Evolutionary conservation across 2,329 filamentous ascomycete genomes (phyloP).

Genomic region (Orbilia quercus): DNA sequence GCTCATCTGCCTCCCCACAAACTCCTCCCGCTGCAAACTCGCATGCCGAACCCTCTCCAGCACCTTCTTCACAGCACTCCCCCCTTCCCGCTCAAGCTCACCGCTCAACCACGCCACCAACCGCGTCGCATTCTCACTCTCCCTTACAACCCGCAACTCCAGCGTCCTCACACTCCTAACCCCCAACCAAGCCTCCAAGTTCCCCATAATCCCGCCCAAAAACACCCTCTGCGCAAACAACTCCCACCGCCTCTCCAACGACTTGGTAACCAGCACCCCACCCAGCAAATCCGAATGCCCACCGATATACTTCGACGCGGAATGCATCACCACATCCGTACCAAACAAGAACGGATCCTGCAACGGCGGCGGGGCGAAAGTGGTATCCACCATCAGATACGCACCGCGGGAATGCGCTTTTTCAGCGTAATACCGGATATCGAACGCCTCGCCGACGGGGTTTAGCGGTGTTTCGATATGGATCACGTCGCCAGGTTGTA

Average conservation of each 20-base stretch:
- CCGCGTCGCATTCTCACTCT: slow-evolving; percentile 75
- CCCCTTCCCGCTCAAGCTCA: slow-evolving; percentile 64
- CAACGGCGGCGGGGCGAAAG: slow-evolving; percentile 89
- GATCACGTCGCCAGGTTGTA: slow-evolving; percentile 82
- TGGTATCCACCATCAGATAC: slow-evolving; percentile 84
- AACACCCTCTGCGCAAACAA: slow-evolving; percentile 77
- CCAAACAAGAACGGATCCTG: slow-evolving; percentile 85
- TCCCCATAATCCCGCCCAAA: slow-evolving; percentile 86
- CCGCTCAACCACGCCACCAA: slow-evolving; percentile 78
- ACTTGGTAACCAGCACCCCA: slow-evolving; percentile 72
- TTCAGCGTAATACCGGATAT: slow-evolving; percentile 77
- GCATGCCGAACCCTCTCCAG: slow-evolving; percentile 78
- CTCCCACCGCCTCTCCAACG: slow-evolving; percentile 61
- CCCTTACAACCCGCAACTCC: slow-evolving; percentile 81
- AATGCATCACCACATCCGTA: slow-evolving; percentile 90
- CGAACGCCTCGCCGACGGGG: slow-evolving; percentile 82
- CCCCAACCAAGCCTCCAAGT: slow-evolving; percentile 90
- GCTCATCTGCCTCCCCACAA: slow-evolving; percentile 90
- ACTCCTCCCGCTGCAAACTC: slow-evolving; percentile 78
- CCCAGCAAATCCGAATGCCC: slow-evolving; percentile 94
- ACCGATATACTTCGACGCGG: slow-evolving; percentile 94
- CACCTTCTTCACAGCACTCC: slow-evolving; percentile 66
- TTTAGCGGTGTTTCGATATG: slow-evolving; percentile 95
- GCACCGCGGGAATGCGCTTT: slow-evolving; percentile 79
- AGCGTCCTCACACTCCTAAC: slow-evolving; percentile 86